Evolutionary conservation across 2,329 filamentous ascomycete genomes (phyloP).

Genomic region (Colletotrichum tropicale): DNA sequence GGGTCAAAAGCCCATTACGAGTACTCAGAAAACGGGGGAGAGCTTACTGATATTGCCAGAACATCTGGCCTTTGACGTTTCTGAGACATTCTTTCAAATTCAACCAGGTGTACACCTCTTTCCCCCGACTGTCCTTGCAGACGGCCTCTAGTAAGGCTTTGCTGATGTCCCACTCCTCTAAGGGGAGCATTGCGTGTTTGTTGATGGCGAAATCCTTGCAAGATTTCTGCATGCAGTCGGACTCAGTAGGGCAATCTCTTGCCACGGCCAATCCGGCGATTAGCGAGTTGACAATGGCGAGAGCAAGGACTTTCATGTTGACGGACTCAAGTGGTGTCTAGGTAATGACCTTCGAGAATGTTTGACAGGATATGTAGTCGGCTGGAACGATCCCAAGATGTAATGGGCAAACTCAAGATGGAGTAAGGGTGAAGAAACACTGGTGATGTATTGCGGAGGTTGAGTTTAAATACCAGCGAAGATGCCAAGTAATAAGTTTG

Average conservation of each 20-base stretch:
- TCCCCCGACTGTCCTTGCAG: background rate
- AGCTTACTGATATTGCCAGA: background rate
- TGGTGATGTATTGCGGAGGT: background rate
- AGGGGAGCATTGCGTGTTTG: background rate
- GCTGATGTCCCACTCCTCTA: fast-evolving
- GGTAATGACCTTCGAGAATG: background rate
- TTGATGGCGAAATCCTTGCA: background rate
- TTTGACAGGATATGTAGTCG: fast-evolving
- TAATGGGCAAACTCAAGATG: background rate
- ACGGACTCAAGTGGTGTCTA: background rate
- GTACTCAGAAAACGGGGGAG: too few relatives aligned
- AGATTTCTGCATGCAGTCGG: background rate
- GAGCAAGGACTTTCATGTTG: background rate
- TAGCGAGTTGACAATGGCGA: background rate
- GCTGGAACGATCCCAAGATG: background rate
- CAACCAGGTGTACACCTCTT: fast-evolving
- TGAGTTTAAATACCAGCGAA: background rate
- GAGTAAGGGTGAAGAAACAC: background rate
- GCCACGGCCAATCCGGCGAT: background rate
- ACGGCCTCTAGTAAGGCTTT: background rate
- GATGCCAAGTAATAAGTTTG: background rate
- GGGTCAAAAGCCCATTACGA: too few relatives aligned
- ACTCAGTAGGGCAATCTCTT: background rate
- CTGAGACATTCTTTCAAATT: background rate
- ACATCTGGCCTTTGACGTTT: fast-evolving